Base-by-base conservation (phyloP, 2,329 filamentous ascomycete genomes). In the Hypoxylon sp. region DNA sequence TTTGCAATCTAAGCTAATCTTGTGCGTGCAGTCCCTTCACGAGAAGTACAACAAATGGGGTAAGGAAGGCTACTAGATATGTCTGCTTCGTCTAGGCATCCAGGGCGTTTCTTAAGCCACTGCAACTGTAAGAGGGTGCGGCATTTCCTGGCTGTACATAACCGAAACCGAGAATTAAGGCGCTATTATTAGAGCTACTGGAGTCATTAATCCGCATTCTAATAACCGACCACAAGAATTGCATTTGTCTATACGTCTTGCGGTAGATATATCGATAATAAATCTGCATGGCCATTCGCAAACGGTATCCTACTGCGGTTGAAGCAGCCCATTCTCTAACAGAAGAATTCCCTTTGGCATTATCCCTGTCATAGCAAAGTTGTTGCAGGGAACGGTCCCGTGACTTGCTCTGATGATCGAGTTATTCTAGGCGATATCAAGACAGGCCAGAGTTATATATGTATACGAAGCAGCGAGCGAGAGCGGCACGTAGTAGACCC, bases 11-110 rank as follows among this genome's bases (percentile, higher is more conserved):
- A 14, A 47, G 37, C 70, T 70, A 63, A 70, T 30, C 41, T 8
- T n/a, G 23, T 27, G 32, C 19, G 37, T 51, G 62, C 75, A 96
- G 93, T 87, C 91, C 76, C 88, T 97, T 71, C 96, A 99, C 84
- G 96, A 99, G 75, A 91, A 91, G 84, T 98, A 91, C 89, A 99
- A 99, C 92, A 99, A 99, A 87, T 98, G 93, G 89, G 96, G 96
- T 81, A 98, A 98, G 89, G 96, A 98, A 74, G 94, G 93, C 74
- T 98, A 91, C 83, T 92, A 72, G 63, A 63, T 47, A 45, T 41
- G 32, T 65, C 47, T 41, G 30, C 32, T 14, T 65, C n/a, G 4
- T 47, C 34, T 43, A 37, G 34, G 7, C 27, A 25, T 48, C 12
- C 46, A 11, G 53, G 46, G 53, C 47, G 34, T 65, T 65, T 68